A percentile compares a stretch with the other conserved stretches of the same genome.
phyloP scores from a whole-genome alignment of 352 stramenopile genomes.

The Globisporangium emineosum region DNA sequence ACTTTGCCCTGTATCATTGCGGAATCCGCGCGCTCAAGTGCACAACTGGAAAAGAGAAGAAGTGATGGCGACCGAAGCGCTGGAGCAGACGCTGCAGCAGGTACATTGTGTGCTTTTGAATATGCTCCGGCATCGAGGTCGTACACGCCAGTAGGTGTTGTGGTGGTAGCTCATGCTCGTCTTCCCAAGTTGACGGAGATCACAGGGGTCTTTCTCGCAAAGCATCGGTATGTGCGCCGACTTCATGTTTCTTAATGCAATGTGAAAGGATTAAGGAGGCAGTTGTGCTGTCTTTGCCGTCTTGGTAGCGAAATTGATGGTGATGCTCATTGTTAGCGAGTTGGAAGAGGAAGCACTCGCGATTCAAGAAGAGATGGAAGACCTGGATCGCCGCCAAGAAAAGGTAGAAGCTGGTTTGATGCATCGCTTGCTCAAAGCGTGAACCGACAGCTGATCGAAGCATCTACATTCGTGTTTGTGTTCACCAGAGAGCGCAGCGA shows the following conservation, averaged over 20 bases:
- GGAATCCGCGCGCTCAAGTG: constrained; percentile 24
- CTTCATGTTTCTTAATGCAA: neutral
- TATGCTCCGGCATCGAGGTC: neutral
- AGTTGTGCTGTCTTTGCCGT: neutral
- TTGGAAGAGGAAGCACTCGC: constrained; percentile 45
- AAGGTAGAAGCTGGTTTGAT: constrained; percentile 22
- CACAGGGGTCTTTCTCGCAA: constrained; percentile 12
- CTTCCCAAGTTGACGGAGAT: constrained; percentile 16
- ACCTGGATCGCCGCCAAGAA: constrained; percentile 55
- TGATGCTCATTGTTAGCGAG: constrained; percentile 27
- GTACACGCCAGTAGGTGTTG: too few relatives aligned
- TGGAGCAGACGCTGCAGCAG: constrained; percentile 29
- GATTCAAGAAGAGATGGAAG: constrained; percentile 63
- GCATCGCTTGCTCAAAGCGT: neutral
- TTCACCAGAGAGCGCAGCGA: constrained; percentile 29
- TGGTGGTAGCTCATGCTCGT: too few relatives aligned
- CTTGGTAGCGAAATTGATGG: neutral
- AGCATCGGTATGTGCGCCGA: constrained; percentile 12
- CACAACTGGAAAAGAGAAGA: constrained; percentile 9
- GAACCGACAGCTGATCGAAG: neutral
- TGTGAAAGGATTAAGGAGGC: neutral
- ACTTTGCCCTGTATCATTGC: constrained; percentile 17
- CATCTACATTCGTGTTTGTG: neutral
- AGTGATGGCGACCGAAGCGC: constrained; percentile 17
- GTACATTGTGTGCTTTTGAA: neutral